These are phyloP conservation scores for Scheffersomyces stipitis DNA, from an alignment of 805 yeast genomes.

Conservation along the genomic window DNA sequence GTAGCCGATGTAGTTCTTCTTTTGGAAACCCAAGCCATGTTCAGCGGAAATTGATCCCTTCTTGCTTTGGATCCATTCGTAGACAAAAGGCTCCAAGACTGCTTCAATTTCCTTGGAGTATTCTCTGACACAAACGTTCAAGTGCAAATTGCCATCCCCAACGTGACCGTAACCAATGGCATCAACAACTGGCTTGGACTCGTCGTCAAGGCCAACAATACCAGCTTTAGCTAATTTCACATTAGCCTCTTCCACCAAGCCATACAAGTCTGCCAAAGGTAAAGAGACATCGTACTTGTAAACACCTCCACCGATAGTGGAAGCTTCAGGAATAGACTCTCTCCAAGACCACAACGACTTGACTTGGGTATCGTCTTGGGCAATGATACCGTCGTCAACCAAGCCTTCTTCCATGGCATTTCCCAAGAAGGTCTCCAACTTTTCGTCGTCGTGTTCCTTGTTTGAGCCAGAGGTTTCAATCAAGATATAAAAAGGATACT, in stretches of 20 bases:
- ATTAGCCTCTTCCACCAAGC: constrained; percentile 77
- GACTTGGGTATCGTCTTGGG: constrained; percentile 90
- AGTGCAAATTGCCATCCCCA: constrained; percentile 95
- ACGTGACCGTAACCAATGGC: constrained; percentile 98
- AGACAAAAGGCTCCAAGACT: constrained; percentile 88
- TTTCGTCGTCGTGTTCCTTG: constrained; percentile 89
- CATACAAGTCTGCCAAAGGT: constrained; percentile 79
- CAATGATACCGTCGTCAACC: constrained; percentile 91
- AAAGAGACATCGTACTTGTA: constrained; percentile 95
- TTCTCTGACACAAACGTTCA: constrained; percentile 86
- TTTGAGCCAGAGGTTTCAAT: constrained; percentile 97
- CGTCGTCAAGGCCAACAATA: constrained; percentile 59
- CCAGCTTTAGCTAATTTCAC: constrained; percentile 55
- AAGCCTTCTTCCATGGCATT: constrained; percentile 78
- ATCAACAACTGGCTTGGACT: constrained; percentile 73
- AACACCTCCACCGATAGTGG: constrained; percentile 85
- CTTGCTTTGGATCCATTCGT: constrained; percentile 75
- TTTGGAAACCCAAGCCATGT: constrained; percentile 96
- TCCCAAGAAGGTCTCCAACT: constrained; percentile 82
- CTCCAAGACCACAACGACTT: constrained; percentile 92
- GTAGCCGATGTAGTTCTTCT: constrained; percentile 85
- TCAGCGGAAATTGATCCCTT: constrained; percentile 95
- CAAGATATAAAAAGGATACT: constrained; percentile 84
- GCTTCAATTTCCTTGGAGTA: constrained; percentile 78
- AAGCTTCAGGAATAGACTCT: constrained; percentile 89